Evolutionary conservation across 139 green algal species (phyloP).

Genomic region (Asterochloris erici): DNA sequence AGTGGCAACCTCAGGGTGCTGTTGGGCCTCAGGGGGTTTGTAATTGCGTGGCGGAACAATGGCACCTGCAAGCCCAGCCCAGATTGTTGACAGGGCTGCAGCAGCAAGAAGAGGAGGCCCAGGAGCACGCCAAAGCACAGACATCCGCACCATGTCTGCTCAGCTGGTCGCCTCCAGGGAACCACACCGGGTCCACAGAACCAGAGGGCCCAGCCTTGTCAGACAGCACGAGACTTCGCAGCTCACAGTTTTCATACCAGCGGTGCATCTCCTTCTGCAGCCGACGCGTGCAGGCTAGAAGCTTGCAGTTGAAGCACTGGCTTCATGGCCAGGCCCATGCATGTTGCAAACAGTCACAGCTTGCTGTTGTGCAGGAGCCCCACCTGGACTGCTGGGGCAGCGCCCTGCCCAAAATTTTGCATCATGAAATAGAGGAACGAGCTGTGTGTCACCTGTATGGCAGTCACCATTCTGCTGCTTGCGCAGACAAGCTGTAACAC

Average conservation of each 20-base stretch:
- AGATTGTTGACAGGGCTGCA: not conserved
- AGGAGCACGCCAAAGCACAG: not conserved
- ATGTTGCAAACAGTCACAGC: not conserved
- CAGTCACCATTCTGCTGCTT: too few species aligned
- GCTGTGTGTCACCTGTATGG: constrained; percentile 21
- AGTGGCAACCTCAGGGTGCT: not conserved
- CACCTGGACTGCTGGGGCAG: constrained; percentile 10
- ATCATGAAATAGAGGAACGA: constrained; percentile 44
- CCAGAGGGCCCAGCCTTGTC: constrained; percentile 18
- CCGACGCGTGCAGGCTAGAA: not conserved
- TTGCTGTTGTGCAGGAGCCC: constrained; percentile 28
- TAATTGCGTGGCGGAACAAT: not conserved
- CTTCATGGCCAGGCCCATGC: not conserved
- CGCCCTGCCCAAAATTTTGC: constrained; percentile 21
- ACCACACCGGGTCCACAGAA: constrained; percentile 21
- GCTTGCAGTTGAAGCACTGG: not conserved
- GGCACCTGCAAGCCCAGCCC: not conserved
- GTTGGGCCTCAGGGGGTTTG: not conserved
- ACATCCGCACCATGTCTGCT: not conserved
- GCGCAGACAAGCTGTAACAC: too few species aligned
- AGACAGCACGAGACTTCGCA: constrained; percentile 35
- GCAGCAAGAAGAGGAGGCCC: not conserved
- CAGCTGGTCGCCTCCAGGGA: constrained; percentile 22
- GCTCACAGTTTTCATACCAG: constrained; percentile 43
- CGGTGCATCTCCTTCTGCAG: constrained; percentile 5